Conservation (phyloP, 176 grass and related monocot species). For the Ensete glaucum region DNA sequence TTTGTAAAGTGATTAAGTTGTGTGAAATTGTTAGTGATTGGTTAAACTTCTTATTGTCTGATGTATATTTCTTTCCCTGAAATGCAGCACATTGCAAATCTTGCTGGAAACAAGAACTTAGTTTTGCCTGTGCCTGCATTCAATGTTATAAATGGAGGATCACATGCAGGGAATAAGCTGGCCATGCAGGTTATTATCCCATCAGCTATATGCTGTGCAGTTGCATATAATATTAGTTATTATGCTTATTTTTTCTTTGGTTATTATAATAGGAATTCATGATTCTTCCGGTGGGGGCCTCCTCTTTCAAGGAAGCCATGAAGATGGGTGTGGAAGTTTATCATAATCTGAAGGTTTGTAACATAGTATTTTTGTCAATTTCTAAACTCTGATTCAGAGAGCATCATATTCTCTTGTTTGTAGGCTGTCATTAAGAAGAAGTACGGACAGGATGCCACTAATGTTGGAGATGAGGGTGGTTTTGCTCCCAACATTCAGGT, state of each 20-base stretch:
- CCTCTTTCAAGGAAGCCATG: constrained; percentile 94
- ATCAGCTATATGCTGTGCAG: neutral
- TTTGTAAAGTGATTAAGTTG: constrained; percentile 2
- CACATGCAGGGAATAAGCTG: constrained; percentile 96
- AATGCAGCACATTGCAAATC: constrained; percentile 81
- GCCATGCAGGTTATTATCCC: constrained; percentile 63
- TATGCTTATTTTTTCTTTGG: neutral
- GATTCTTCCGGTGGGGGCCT: constrained; percentile 80
- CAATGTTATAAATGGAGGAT: constrained; percentile 94
- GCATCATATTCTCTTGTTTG: neutral
- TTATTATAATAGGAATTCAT: constrained; percentile 66
- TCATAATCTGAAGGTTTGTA: constrained; percentile 73
- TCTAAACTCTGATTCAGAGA: too few relatives aligned
- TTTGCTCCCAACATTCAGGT: constrained; percentile 99
- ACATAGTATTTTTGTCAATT: too few relatives aligned
- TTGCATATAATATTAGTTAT: constrained; percentile 4
- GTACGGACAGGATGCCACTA: constrained; percentile 91
- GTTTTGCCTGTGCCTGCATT: constrained; percentile 91
- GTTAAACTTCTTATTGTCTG: neutral
- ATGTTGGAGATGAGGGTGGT: constrained; percentile 96
- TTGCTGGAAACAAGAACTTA: constrained; percentile 79
- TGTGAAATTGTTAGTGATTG: neutral
- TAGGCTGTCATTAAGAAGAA: constrained; percentile 97
- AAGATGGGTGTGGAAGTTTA: constrained; percentile 99
- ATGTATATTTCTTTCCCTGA: neutral